Conservation (phyloP, 2,329 filamentous ascomycete species). For the Sclerotinia spermophila region DNA sequence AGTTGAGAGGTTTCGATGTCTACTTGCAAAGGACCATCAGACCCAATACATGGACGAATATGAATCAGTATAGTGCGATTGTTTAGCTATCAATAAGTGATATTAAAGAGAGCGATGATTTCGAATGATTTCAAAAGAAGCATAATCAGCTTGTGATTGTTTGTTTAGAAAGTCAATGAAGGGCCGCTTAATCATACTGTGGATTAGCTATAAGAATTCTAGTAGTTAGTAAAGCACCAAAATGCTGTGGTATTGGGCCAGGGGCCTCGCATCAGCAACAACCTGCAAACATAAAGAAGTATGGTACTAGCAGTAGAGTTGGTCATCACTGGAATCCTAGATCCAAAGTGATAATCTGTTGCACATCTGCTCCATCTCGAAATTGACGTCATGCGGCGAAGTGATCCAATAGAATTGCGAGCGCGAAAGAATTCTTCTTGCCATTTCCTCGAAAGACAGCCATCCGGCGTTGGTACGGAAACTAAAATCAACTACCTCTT, state of each 20-base stretch:
- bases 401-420: neutral
- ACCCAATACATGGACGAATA: too few species aligned
- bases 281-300: too few species aligned
- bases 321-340: accelerated
- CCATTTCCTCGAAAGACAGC: neutral
- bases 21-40: too few species aligned
- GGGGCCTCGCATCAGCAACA: neutral
- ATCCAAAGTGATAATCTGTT: neutral
- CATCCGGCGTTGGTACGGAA: neutral
- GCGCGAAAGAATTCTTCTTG: neutral
- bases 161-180: too few species aligned
- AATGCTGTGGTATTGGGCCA: neutral
- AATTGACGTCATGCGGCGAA: neutral
- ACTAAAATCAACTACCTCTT: neutral
- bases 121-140: too few species aligned
- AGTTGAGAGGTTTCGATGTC: neutral
- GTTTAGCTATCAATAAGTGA: too few species aligned
- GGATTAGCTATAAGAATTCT: too few species aligned
- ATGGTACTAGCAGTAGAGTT: neutral
- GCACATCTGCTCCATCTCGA: neutral
- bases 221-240: neutral
- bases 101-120: too few species aligned
- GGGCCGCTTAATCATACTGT: too few species aligned
- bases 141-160: too few species aligned
- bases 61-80: too few species aligned